Percentiles rank a stretch among this genome's conserved stretches.
Evolutionary conservation across 1,284 basidiomycete species (phyloP).

Genomic region (Porphyrellus sp.): DNA sequence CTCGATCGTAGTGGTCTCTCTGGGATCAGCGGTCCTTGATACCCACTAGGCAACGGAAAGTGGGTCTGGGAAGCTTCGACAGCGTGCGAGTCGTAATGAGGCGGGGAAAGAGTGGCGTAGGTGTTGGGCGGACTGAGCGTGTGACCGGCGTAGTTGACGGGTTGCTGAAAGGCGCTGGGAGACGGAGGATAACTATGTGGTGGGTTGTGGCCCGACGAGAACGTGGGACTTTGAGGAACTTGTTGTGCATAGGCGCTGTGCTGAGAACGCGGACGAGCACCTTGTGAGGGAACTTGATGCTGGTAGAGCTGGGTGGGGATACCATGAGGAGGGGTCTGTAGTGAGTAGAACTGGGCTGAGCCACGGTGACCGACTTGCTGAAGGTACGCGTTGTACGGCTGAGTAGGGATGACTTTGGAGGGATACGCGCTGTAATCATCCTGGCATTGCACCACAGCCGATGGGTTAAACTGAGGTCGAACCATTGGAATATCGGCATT

Average conservation of each 20-base stretch:
- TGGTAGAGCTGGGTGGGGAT: not conserved
- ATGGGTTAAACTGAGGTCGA: constrained; percentile 9
- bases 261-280: not conserved
- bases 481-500: constrained; percentile 1
- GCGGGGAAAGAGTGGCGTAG: constrained; percentile 9
- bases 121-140: constrained; percentile 1
- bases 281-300: not conserved
- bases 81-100: constrained; percentile 15
- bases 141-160: constrained; percentile 2
- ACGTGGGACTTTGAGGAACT: not conserved
- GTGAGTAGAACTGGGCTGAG: not conserved
- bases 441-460: constrained; percentile 5
- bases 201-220: constrained; percentile 1
- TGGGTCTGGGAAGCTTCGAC: constrained; percentile 6
- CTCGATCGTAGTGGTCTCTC: not conserved
- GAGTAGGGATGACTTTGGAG: not conserved
- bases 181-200: constrained; percentile 1
- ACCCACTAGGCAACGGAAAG: constrained; percentile 10
- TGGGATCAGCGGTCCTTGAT: constrained; percentile 7
- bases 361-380: constrained; percentile 2
- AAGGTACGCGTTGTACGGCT: constrained; percentile 11
- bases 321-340: not conserved
- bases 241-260: not conserved
- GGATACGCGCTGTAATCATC: constrained; percentile 4
- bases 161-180: constrained; percentile 2